phyloP scores from a whole-genome alignment of 179 eudicot genomes.

The Carnegiea gigantea region DNA sequence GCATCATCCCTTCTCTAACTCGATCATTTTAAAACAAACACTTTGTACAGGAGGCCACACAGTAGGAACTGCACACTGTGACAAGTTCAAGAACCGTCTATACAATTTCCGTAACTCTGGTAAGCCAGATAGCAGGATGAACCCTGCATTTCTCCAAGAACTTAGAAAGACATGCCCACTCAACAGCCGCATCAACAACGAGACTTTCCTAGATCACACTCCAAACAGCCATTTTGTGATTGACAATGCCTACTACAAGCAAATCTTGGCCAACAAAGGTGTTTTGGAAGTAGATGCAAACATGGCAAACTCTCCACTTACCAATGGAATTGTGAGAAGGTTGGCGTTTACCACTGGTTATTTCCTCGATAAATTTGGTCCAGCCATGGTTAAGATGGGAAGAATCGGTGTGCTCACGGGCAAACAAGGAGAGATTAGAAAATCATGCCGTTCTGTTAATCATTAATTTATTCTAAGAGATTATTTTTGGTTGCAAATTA shows the following conservation, averaged over 20 bases:
- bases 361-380: constrained; percentile 23
- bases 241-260: constrained; percentile 25
- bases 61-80: constrained; percentile 40
- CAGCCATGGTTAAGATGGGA: constrained; percentile 33
- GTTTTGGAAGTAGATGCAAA: constrained; percentile 22
- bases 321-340: constrained; percentile 15
- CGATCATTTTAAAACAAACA: background rate
- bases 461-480: background rate
- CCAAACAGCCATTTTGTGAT: constrained; percentile 26
- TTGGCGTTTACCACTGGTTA: constrained; percentile 4
- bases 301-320: constrained; percentile 21
- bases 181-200: constrained; percentile 2
- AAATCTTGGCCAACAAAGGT: constrained; percentile 25
- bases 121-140: constrained; percentile 32
- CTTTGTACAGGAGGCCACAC: constrained; percentile 39
- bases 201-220: constrained; percentile 35
- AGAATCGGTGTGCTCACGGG: constrained; percentile 25
- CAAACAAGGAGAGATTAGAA: constrained; percentile 26
- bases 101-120: constrained; percentile 31
- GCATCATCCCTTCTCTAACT: background rate
- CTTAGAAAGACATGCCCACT: constrained; percentile 30
- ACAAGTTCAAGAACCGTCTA: constrained; percentile 29
- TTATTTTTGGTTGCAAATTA: background rate
- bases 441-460: constrained; percentile 17
- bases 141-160: constrained; percentile 9